Evolutionary conservation across 2,329 filamentous ascomycete genomes (phyloP).

Genomic region (Nemania diffusa): DNA sequence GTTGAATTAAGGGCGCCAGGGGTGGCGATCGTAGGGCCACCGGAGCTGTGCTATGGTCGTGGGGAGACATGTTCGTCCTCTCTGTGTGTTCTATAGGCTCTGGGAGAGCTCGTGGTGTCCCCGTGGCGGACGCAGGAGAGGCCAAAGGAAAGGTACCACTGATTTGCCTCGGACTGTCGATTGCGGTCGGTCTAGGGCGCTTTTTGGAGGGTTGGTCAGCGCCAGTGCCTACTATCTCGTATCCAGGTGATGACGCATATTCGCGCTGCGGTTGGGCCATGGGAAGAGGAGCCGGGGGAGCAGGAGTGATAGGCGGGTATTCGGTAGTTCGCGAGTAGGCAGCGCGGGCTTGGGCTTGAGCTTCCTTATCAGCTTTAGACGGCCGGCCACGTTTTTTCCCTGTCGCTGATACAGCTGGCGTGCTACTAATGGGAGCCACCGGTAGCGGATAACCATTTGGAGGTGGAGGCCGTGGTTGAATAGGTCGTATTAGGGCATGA

Average conservation of each 20-base stretch:
- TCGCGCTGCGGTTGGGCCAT: constrained; percentile 44
- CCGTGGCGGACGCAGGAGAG: constrained; percentile 47
- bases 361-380: constrained; percentile 57
- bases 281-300: constrained; percentile 42
- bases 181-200: constrained; percentile 39
- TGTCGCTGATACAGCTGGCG: constrained; percentile 41
- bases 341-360: constrained; percentile 50
- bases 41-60: constrained; percentile 41
- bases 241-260: constrained; percentile 49
- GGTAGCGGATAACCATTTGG: constrained; percentile 45
- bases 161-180: constrained; percentile 46
- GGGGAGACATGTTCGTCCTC: constrained; percentile 46
- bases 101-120: constrained; percentile 47
- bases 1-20: constrained; percentile 43
- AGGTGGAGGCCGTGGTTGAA: constrained; percentile 49
- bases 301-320: constrained; percentile 49
- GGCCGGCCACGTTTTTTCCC: constrained; percentile 59
- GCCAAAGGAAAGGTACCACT: constrained; percentile 42
- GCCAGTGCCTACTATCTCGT: constrained; percentile 46
- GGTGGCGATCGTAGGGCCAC: constrained; percentile 46
- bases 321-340: constrained; percentile 46
- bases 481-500: constrained; percentile 43
- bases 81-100: constrained; percentile 48
- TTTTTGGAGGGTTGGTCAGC: constrained; percentile 45
- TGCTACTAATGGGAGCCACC: constrained; percentile 32